A percentile compares a stretch with the other conserved stretches of the same genome.
These are phyloP conservation scores for Cinnamomum micranthum DNA, from an alignment of 164 flowering plant genomes.

Conservation along the genomic window DNA sequence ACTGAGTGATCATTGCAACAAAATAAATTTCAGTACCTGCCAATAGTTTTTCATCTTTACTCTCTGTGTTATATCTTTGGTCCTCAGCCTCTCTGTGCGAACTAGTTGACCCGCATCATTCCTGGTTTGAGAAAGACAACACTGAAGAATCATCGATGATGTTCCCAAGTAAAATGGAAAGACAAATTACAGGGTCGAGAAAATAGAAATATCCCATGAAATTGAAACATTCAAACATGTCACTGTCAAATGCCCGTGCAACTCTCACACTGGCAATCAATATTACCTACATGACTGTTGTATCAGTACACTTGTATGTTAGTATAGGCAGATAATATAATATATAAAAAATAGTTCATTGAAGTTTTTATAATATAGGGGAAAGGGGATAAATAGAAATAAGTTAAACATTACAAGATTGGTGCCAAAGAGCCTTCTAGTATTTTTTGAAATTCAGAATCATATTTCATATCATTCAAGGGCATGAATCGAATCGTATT, in stretches of 20 bases:
- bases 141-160: neutral
- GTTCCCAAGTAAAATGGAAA: neutral
- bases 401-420: neutral
- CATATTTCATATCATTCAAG: too few relatives aligned
- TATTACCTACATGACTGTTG: neutral
- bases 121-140: constrained; percentile 29
- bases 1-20: neutral
- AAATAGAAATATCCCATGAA: neutral
- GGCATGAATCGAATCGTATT: too few relatives aligned
- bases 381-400: neutral
- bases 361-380: neutral
- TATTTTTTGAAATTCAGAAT: too few relatives aligned
- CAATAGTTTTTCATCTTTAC: constrained; percentile 88
- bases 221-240: neutral
- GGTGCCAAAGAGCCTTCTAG: too few relatives aligned
- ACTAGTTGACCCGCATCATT: constrained; percentile 88
- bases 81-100: constrained; percentile 88
- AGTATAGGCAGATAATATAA: too few relatives aligned
- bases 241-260: neutral
- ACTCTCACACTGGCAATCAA: neutral
- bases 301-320: neutral
- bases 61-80: constrained; percentile 85
- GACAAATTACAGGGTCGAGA: neutral
- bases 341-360: neutral
- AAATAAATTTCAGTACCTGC: constrained; percentile 52